Evolutionary conservation across 129 eudicot genomes (phyloP), one percentile per base, ranked within the genome.

Genomic region (Chrysanthemum lavandulifolium): DNA sequence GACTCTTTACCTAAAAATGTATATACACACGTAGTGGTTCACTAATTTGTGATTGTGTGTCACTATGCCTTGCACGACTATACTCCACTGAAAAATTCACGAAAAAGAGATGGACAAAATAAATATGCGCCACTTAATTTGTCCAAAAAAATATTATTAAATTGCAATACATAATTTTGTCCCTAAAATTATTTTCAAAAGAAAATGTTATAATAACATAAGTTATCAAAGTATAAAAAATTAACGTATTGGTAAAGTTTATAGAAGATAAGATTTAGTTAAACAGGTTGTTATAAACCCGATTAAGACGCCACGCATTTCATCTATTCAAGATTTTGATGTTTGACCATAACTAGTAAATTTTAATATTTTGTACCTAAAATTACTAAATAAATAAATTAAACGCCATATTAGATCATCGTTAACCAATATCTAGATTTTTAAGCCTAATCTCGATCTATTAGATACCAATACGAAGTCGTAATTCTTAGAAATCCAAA

Each of bases 241-340:
- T 61, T 36, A 67, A 48, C 73, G 40, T 65, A 47, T 76, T 58
- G 43, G 3, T 15, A 67, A 76, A 67, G 48, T 47, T 23, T 47
- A 27, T 63, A 51, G 51, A 23, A 47, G 60, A 73, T 73, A 40
- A 27, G 55, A 63, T 52, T 55, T 73, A 27, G 63, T 73, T 73
- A 73, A 50, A 21, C 58, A 14, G 61, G 70, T 73, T 15, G 78
- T 61, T 73, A 36, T 49, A 73, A 62, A 73, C 78, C 71, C 71
- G 48, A 74, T 31, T 29, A 73, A 73, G 16, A 63, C 69, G 71
- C 62, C 73, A 68, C 59, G 13, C 51, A 27, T 68, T 49, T 48
- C 40, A 65, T 43, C 13, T 47, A 71, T 71, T 40, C 55, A 71
- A 54, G 74, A 70, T 70, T 54, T 57, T 68, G 75, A 76, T 23